A percentile compares a stretch with the other conserved stretches of the same genome.
phyloP scores from a whole-genome alignment of 2,329 filamentous ascomycete species.

The Diaporthe batatas region DNA sequence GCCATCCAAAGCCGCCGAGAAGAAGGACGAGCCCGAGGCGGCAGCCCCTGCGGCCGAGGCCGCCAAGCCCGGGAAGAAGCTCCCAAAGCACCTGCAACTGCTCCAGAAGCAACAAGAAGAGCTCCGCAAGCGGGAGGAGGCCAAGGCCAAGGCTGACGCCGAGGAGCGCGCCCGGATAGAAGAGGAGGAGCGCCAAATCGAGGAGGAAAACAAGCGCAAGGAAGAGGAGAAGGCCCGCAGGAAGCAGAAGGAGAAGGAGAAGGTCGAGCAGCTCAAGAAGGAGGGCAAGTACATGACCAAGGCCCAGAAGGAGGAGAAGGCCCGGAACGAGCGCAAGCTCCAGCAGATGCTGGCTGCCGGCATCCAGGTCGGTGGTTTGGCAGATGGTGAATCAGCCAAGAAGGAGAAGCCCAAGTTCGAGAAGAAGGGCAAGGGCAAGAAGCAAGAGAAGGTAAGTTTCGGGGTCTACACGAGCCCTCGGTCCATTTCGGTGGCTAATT shows the following conservation, averaged over 20 bases:
- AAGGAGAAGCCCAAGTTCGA: slow-evolving; percentile 86
- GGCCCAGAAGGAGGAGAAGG: slow-evolving; percentile 86
- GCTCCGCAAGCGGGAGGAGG: slow-evolving; percentile 74
- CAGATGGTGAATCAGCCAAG: slow-evolving; percentile 66
- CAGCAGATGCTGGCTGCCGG: slow-evolving; percentile 88
- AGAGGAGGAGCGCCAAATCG: slow-evolving; percentile 73
- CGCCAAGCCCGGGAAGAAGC: slow-evolving; percentile 78
- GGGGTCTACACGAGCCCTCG: not conserved
- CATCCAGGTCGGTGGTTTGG: slow-evolving; percentile 76
- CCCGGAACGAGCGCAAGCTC: slow-evolving; percentile 81
- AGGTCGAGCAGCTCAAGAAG: slow-evolving; percentile 87
- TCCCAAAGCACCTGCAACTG: slow-evolving; percentile 79
- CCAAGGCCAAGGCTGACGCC: slow-evolving; percentile 72
- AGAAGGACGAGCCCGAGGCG: slow-evolving; percentile 59
- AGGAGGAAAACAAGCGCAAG: slow-evolving; percentile 76
- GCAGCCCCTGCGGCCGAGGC: slow-evolving; percentile 53
- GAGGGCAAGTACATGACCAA: slow-evolving; percentile 90
- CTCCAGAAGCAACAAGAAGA: slow-evolving; percentile 89
- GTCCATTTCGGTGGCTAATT: slow-evolving; percentile 25
- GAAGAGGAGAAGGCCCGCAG: slow-evolving; percentile 82
- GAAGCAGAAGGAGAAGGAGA: slow-evolving; percentile 90
- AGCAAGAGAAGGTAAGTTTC: slow-evolving; percentile 65
- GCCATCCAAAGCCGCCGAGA: slow-evolving; percentile 64
- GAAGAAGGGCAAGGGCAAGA: slow-evolving; percentile 73
- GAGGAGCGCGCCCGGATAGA: slow-evolving; percentile 67